Evolutionary conservation across 2,329 filamentous ascomycete genomes (phyloP), one percentile per base, ranked within the genome.

Genomic region (Aspergillus melleus): DNA sequence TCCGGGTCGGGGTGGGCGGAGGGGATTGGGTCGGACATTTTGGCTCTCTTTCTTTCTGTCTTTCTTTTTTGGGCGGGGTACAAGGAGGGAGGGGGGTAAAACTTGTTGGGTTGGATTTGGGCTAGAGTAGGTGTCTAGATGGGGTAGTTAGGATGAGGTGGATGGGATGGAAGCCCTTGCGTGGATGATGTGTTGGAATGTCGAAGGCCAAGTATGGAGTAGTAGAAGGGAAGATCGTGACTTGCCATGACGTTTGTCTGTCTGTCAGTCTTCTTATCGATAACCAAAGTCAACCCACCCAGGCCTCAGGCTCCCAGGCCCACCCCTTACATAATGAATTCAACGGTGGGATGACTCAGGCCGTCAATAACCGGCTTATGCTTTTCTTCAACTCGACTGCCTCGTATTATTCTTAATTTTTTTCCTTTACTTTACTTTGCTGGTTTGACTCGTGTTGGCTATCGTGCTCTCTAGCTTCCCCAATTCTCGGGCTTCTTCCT

Each of bases 1-100:
- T 75, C 71, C 36, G 70, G 70, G 50, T 74, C 75, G 32, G 73
- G 67, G 36, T 72, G 69, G 30, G 75, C 74, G 22, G 79, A 74
- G 26, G 77, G 74, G 54, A 79, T 74, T 10, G 76, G 70, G 63
- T 81, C 78, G 19, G 57, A 22, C 47, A 42, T 42, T 42, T 36
- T 36, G 32, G 4, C 12, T 36, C 11, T 14, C 12, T 36, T 36
- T 4, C 32, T 36, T 12, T 36, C 8, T 14, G 14, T 14, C 12
- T 36, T 49, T 26, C 53, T 22, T 26, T 22, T 30, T 19, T 29
- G 14, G 29, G 9, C 12, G 10, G 29, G 22, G 2, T 36, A 29
- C 10, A 29, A 26, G 26, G 26, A 26, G 26, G 26, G 26, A 9
- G 26, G 8, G 26, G 26, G 26, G 1, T 29, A 1, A 9, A 2